Base-by-base conservation (phyloP, 176 grass and related monocot species). In the Saccharum officinarum region DNA sequence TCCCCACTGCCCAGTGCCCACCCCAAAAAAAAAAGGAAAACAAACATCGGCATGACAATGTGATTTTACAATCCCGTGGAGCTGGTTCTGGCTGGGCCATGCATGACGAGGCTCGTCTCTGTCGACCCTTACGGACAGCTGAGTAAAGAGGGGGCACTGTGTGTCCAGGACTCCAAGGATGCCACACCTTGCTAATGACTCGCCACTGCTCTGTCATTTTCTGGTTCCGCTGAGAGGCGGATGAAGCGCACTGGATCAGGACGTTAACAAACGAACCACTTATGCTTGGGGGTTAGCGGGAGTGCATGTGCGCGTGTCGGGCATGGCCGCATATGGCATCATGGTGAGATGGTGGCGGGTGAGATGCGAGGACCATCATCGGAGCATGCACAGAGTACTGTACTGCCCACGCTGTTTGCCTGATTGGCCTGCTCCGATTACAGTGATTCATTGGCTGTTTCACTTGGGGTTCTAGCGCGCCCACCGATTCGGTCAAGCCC, bases 261-360 rank as follows among this genome's bases (percentile, higher is more conserved):
- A 45, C 42, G 42, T 45, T 45, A 45, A 45, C 42, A 45, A 45
- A 42, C 41, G 41, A 42, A 42, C 41, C 41, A 42, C 41, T 42
- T 42, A 41, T 44, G 11, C 41, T 44, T 44, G 41, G 41, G 37
- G 37, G 6, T 45, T 45, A 50, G 47, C 13, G 5, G 17, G 57
- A 4, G 26, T 13, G 39, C 85, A 86, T 80, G 85, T 86, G 77
- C 42, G 14, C 57, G 5, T 86, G 84, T 86, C 77, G 67, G 67
- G 22, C 57, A n/a, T 33, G 40, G 39, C 3, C 33, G 33, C 33
- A 36, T 36, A 3, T 36, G 34, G 34, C 34, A 36, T 36, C 34
- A n/a, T n/a, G n/a, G n/a, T n/a, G n/a, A n/a, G n/a, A 45, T 65
- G 17, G 26, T 61, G 5, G 44, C 49, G 9, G 47, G 44, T 46